Conservation (phyloP, 179 eudicot genomes). For the Monotropa hypopitys region DNA sequence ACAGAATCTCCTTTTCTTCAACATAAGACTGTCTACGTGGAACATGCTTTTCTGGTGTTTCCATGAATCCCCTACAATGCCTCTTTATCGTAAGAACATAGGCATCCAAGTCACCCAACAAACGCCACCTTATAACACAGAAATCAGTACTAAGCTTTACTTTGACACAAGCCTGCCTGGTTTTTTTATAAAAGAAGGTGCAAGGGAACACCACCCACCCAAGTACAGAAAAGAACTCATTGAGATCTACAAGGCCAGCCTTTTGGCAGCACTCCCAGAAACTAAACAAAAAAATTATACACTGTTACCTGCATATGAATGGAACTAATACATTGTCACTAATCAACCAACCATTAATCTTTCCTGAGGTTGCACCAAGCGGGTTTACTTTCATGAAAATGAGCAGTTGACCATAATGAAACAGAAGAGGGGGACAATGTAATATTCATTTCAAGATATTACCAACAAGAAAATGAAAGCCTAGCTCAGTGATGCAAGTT, state of each 20-base stretch:
- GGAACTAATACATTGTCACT: neutral
- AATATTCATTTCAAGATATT: neutral
- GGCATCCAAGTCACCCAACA: neutral
- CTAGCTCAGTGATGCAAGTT: neutral
- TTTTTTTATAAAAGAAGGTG: neutral
- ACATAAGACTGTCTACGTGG: neutral
- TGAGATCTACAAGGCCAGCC: neutral
- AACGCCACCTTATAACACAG: neutral
- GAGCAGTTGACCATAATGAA: neutral
- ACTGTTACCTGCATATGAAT: neutral
- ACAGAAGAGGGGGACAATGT: neutral
- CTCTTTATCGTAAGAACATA: neutral
- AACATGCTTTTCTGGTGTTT: neutral
- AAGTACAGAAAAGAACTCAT: neutral
- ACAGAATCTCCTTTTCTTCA: neutral
- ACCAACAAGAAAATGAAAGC: neutral
- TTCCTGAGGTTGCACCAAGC: neutral
- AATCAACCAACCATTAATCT: neutral
- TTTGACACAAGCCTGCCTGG: neutral
- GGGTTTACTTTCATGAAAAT: neutral
- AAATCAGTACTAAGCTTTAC: neutral
- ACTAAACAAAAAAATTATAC: neutral
- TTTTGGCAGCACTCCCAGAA: neutral
- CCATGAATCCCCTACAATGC: neutral
- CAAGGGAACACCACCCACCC: neutral